phyloP scores from a whole-genome alignment of 2,329 filamentous ascomycete species.

The Sporothrix humicola region DNA sequence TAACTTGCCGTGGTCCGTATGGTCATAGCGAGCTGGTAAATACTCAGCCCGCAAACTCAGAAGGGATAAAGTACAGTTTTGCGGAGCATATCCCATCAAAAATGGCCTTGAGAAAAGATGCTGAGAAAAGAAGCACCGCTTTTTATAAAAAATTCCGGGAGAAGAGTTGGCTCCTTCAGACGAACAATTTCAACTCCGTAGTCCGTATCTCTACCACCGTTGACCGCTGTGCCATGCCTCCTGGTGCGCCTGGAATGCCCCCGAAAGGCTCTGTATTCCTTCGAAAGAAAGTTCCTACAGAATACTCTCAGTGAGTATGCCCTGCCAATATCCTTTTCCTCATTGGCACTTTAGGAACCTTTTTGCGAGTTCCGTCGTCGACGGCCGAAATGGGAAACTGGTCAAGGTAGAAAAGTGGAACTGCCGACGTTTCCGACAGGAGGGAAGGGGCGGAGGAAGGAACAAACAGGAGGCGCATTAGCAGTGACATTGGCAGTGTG shows the following conservation, averaged over 20 bases:
- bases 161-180: no score
- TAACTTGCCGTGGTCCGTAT: no score
- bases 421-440: conserved; percentile 33
- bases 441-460: neutral
- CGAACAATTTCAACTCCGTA: neutral
- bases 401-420: conserved; percentile 20
- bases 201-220: neutral
- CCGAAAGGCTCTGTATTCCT: no score
- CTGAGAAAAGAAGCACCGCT: no score
- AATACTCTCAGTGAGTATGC: neutral
- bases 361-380: conserved; percentile 4
- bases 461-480: neutral
- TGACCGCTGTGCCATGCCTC: neutral
- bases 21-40: no score
- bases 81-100: no score
- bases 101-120: no score
- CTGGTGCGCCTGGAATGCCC: no score
- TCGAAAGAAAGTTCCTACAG: no score
- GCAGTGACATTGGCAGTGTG: neutral
- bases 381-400: conserved; percentile 14
- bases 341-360: neutral
- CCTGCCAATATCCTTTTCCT: neutral
- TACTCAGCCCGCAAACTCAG: no score
- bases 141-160: no score
- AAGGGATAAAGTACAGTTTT: no score